Evolutionary conservation across 257 asterid genomes (phyloP).

Genomic region (Asclepias syriaca): DNA sequence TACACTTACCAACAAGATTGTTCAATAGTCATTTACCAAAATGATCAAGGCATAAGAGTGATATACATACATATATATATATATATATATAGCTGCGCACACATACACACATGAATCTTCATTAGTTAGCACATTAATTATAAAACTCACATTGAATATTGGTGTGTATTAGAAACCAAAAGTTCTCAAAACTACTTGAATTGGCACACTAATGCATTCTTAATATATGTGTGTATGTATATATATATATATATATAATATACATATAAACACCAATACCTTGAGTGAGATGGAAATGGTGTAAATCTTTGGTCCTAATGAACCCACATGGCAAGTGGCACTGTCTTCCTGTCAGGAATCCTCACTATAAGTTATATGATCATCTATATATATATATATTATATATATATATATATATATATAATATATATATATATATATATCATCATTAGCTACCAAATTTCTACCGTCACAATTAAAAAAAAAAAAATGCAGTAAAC

Average conservation of each 20-base stretch:
- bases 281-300: background rate
- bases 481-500: background rate
- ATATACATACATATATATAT: background rate
- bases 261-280: no score
- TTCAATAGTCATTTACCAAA: no score
- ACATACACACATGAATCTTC: background rate
- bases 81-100: background rate
- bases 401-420: background rate
- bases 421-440: background rate
- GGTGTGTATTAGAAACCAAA: background rate
- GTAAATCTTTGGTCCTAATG: background rate
- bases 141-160: background rate
- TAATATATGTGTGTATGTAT: no score
- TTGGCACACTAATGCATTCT: background rate
- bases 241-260: background rate
- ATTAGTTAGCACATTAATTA: background rate
- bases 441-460: background rate
- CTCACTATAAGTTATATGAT: conserved; percentile 1
- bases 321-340: conserved; percentile 6
- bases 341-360: conserved; percentile 9
- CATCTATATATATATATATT: background rate
- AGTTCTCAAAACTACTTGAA: background rate
- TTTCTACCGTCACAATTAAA: background rate
- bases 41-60: background rate
- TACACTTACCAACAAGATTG: no score